phyloP scores from a whole-genome alignment of 306 rosid genomes.

The Prunus dulcis region DNA sequence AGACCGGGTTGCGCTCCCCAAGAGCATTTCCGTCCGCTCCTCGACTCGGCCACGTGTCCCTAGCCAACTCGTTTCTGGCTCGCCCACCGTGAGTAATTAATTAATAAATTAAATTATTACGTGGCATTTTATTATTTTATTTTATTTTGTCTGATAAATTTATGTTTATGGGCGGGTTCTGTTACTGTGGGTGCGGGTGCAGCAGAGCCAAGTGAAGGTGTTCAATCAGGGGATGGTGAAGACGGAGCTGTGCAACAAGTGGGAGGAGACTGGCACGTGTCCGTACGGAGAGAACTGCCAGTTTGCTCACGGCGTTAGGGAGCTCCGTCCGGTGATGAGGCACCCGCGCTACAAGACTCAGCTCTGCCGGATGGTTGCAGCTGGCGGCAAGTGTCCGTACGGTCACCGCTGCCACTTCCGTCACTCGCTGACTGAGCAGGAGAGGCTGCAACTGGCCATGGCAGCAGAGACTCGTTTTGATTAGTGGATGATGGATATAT shows the following conservation, averaged over 20 bases:
- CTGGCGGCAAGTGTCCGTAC: constrained; percentile 72
- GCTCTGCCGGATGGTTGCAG: constrained; percentile 84
- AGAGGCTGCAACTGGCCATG: constrained; percentile 25
- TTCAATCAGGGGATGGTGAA: constrained; percentile 90
- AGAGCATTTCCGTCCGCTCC: constrained; percentile 49
- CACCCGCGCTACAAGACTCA: constrained; percentile 97
- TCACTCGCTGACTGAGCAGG: constrained; percentile 75
- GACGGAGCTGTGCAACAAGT: constrained; percentile 95
- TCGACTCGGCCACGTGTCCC: constrained; percentile 16
- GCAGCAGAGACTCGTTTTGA: background rate
- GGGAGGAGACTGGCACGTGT: constrained; percentile 84
- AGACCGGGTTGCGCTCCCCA: constrained; percentile 34
- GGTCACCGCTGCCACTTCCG: constrained; percentile 98
- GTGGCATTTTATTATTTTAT: background rate
- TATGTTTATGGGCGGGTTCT: background rate
- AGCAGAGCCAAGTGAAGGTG: constrained; percentile 48
- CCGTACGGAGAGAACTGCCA: constrained; percentile 81
- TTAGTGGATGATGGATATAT: too few relatives aligned
- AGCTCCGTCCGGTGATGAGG: constrained; percentile 88
- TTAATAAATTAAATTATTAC: background rate
- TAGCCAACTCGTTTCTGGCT: constrained; percentile 12
- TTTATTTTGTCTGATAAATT: background rate
- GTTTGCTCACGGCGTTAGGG: constrained; percentile 81
- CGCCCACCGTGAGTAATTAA: constrained; percentile 4
- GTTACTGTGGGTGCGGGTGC: constrained; percentile 17